Conservation (phyloP, 768 basidiomycete genomes). For the Pulveroboletus sp. region DNA sequence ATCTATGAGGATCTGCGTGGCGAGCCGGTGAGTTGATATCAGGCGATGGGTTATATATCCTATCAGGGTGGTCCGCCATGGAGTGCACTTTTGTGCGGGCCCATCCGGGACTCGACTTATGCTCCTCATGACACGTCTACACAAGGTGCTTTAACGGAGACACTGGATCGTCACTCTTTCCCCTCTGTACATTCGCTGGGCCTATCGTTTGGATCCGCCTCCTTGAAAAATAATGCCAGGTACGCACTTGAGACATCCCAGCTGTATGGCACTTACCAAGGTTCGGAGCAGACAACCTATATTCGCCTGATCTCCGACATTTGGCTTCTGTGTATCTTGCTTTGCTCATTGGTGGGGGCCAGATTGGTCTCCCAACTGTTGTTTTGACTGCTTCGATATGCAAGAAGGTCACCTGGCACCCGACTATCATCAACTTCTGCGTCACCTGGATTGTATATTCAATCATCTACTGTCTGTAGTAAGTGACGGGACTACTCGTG, state of each 20-base stretch:
- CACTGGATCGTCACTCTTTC: background rate
- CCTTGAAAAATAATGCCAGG: constrained; percentile 12
- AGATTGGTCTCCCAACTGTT: constrained; percentile 47
- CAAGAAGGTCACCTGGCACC: constrained; percentile 41
- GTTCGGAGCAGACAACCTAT: constrained; percentile 1
- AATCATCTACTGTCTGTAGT: constrained; percentile 48
- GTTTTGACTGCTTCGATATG: constrained; percentile 42
- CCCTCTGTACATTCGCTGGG: background rate
- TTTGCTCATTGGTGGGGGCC: constrained; percentile 49
- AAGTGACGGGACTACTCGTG: constrained; percentile 21
- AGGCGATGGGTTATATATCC: constrained; percentile 22
- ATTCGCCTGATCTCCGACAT: constrained; percentile 22
- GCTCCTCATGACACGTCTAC: constrained; percentile 7
- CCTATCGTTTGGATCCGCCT: background rate
- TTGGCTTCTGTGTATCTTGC: constrained; percentile 39
- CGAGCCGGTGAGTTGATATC: constrained; percentile 5
- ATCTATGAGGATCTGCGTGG: constrained; percentile 18
- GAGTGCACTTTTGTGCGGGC: constrained; percentile 5
- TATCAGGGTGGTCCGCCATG: constrained; percentile 15
- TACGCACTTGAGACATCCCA: constrained; percentile 4
- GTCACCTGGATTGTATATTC: constrained; percentile 54
- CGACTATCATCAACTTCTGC: constrained; percentile 54
- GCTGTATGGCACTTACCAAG: background rate
- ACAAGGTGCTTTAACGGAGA: constrained; percentile 6
- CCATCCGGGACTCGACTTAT: constrained; percentile 1